phyloP scores from a whole-genome alignment of 2,329 filamentous ascomycete genomes.

The Lachnellula hyalina region DNA sequence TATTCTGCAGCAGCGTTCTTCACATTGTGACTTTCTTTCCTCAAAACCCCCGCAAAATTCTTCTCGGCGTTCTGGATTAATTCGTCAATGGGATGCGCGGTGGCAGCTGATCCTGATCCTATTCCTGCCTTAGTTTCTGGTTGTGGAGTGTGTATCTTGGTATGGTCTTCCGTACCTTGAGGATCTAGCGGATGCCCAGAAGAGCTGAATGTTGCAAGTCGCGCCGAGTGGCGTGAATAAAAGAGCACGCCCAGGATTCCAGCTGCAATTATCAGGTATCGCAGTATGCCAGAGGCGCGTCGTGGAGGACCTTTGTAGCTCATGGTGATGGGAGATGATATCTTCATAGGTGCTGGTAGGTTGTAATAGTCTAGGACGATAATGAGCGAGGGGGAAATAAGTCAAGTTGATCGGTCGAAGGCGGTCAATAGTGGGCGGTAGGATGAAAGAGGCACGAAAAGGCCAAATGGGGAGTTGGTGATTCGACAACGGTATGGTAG shows the following conservation, averaged over 20 bases:
- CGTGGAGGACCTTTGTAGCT: conserved; percentile 26
- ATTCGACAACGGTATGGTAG: too few species aligned
- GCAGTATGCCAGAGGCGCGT: conserved; percentile 20
- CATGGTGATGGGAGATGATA: conserved; percentile 26
- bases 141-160: background rate
- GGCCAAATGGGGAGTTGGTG: too few species aligned
- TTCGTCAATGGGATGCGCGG: conserved; percentile 40
- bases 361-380: background rate
- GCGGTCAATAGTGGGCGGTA: background rate
- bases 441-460: background rate
- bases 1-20: conserved; percentile 45
- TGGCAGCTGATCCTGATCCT: background rate
- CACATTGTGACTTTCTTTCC: conserved; percentile 38
- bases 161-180: too few species aligned
- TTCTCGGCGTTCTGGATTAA: conserved; percentile 37
- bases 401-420: background rate
- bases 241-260: conserved; percentile 12
- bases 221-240: conserved; percentile 10
- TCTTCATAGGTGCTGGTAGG: conserved; percentile 17
- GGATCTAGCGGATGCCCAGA: background rate
- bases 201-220: background rate
- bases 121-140: background rate
- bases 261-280: conserved; percentile 19
- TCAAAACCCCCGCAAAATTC: conserved; percentile 34
- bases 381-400: too few species aligned